phyloP scores from a whole-genome alignment of 208 protist species.

The Trypanosoma mega region DNA sequence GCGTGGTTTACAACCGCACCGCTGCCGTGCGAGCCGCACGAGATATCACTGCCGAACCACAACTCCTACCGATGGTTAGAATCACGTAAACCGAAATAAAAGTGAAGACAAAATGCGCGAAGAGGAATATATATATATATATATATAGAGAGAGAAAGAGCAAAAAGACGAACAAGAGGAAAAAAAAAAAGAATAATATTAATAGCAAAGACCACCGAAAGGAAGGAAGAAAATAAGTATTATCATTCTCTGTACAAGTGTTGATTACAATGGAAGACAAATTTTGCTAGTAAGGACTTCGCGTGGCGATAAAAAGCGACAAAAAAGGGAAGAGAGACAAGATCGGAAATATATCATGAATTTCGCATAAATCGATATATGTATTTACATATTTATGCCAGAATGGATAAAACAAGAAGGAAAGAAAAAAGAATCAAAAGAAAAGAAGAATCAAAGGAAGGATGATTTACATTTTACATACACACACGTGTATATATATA shows the following conservation, averaged over 20 bases:
- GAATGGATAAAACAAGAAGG: background rate
- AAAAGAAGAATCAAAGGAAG: background rate
- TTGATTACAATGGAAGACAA: no score
- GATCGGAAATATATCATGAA: background rate
- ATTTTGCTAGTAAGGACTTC: no score
- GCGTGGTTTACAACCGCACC: slow-evolving; percentile 71
- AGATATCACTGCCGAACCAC: slow-evolving; percentile 53
- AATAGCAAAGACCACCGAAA: no score
- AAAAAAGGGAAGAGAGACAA: background rate
- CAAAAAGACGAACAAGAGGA: background rate
- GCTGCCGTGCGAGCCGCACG: slow-evolving; percentile 44
- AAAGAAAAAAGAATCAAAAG: background rate
- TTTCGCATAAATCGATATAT: background rate
- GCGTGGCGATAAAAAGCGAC: no score
- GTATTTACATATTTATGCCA: background rate
- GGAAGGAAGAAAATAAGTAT: no score
- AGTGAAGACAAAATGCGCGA: background rate
- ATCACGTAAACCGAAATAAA: slow-evolving; percentile 12
- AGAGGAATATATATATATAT: background rate
- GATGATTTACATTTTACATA: no score
- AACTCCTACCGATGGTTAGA: slow-evolving; percentile 79
- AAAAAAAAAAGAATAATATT: slow-evolving; percentile 1
- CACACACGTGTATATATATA: no score
- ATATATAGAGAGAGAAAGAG: background rate
- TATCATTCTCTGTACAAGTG: no score